A percentile compares a stretch with the other conserved stretches of the same genome.
Conservation (phyloP, 108 stramenopile species). For the Discostella pseudostelligera region DNA sequence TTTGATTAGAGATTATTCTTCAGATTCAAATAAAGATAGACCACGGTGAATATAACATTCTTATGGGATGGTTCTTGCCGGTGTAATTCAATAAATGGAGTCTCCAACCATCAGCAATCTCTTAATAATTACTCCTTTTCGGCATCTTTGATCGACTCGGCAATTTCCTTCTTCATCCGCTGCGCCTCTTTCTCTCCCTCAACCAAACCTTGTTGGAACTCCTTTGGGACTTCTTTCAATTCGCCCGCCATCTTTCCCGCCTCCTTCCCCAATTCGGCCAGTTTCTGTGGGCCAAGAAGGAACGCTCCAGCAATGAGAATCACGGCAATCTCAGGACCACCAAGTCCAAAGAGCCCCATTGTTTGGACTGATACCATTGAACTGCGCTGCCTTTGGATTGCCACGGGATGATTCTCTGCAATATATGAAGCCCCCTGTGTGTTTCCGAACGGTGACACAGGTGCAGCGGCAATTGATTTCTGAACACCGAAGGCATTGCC, state of each 20-base stretch:
- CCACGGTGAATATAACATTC: too few species aligned
- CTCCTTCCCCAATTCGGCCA: constrained; percentile 90
- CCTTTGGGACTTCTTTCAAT: constrained; percentile 92
- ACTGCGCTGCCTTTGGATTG: constrained; percentile 57
- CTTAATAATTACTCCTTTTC: constrained; percentile 35
- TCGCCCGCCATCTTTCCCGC: constrained; percentile 95
- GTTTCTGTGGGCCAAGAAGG: constrained; percentile 90
- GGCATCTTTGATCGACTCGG: constrained; percentile 37
- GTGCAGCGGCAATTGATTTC: constrained; percentile 4
- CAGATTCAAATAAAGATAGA: background rate
- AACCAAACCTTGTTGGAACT: constrained; percentile 90
- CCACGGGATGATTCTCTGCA: constrained; percentile 34
- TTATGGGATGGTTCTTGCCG: too few species aligned
- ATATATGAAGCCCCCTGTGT: constrained; percentile 39
- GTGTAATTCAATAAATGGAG: too few species aligned
- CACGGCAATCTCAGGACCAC: constrained; percentile 91
- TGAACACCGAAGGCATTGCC: constrained; percentile 36
- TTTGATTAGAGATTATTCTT: constrained; percentile 1
- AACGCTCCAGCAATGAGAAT: constrained; percentile 91
- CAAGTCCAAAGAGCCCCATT: constrained; percentile 91
- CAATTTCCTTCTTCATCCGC: constrained; percentile 58
- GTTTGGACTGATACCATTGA: constrained; percentile 81
- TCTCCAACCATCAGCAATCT: too few species aligned
- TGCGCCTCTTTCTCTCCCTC: constrained; percentile 86
- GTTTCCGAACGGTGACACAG: constrained; percentile 19